Percentiles rank a stretch among this genome's conserved stretches.
Evolutionary conservation across 306 rosid genomes (phyloP).

Genomic region (Hylodesmum podocarpum): DNA sequence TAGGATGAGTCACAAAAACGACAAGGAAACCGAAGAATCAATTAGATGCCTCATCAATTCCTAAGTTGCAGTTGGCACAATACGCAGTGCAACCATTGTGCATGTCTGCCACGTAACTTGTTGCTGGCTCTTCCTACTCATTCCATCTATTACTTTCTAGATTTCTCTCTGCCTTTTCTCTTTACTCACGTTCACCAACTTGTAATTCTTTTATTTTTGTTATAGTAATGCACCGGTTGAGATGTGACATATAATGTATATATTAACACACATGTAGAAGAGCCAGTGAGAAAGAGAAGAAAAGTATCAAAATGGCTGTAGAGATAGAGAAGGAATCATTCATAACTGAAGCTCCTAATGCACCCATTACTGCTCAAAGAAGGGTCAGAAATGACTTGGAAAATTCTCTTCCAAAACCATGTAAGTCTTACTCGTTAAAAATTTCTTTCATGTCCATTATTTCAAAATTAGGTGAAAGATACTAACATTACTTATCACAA

Average conservation of each 20-base stretch:
- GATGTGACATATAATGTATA: no score
- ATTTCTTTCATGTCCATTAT: not conserved
- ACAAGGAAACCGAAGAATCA: not conserved
- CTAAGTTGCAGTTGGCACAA: slow-evolving; percentile 21
- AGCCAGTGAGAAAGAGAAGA: not conserved
- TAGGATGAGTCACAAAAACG: no score
- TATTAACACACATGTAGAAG: no score
- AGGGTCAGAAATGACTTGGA: slow-evolving; percentile 74
- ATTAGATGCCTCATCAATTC: not conserved
- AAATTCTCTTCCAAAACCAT: slow-evolving; percentile 69
- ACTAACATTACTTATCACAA: no score
- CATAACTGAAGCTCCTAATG: slow-evolving; percentile 58
- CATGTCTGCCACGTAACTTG: slow-evolving; percentile 44
- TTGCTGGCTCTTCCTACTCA: slow-evolving; percentile 31
- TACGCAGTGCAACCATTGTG: not conserved
- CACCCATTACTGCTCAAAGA: slow-evolving; percentile 62
- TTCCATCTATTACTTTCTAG: slow-evolving; percentile 9
- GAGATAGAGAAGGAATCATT: slow-evolving; percentile 51
- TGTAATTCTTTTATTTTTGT: no score
- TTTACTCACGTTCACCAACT: not conserved
- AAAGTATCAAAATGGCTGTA: slow-evolving; percentile 41
- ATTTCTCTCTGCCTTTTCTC: not conserved
- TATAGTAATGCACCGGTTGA: not conserved
- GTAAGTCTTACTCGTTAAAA: slow-evolving; percentile 29
- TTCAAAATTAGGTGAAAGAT: not conserved